phyloP scores from a whole-genome alignment of 2,329 filamentous ascomycete species.

The Fusarium concolor region DNA sequence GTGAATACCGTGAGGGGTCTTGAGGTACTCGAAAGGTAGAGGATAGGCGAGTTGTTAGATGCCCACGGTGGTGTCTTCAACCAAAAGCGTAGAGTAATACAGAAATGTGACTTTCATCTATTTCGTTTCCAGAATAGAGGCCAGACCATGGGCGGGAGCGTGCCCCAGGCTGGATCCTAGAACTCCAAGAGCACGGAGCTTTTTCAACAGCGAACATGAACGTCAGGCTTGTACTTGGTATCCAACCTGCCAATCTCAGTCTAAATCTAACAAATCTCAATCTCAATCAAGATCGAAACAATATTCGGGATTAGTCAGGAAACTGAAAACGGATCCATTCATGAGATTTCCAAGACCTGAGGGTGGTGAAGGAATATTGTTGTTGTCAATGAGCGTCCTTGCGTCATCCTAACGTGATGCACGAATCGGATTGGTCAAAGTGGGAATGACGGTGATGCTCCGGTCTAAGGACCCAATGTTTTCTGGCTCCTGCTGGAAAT shows the following conservation, averaged over 20 bases:
- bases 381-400: conserved; percentile 30
- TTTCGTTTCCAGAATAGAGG: conserved; percentile 20
- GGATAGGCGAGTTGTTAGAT: neutral
- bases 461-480: conserved; percentile 20
- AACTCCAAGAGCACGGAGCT: conserved; percentile 24
- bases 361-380: conserved; percentile 28
- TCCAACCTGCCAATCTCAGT: neutral
- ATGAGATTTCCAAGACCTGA: conserved; percentile 19
- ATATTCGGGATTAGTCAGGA: conserved; percentile 19
- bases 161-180: conserved; percentile 11
- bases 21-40: conserved; percentile 1
- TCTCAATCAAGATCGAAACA: conserved; percentile 19
- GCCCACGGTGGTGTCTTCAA: neutral
- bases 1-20: conserved; percentile 6
- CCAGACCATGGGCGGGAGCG: conserved; percentile 20
- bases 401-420: conserved; percentile 43
- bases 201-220: conserved; percentile 24
- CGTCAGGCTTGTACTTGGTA: conserved; percentile 11
- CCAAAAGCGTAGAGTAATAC: conserved; percentile 4
- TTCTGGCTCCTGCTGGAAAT: conserved; percentile 30
- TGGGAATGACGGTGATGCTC: conserved; percentile 43
- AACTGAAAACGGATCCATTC: conserved; percentile 20
- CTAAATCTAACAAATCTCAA: neutral
- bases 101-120: conserved; percentile 17
- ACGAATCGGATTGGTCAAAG: conserved; percentile 33